Percentiles rank a stretch among this genome's conserved stretches.
These are phyloP conservation scores for Candida xyloterini DNA, from an alignment of 805 yeast genomes.

Conservation along the genomic window DNA sequence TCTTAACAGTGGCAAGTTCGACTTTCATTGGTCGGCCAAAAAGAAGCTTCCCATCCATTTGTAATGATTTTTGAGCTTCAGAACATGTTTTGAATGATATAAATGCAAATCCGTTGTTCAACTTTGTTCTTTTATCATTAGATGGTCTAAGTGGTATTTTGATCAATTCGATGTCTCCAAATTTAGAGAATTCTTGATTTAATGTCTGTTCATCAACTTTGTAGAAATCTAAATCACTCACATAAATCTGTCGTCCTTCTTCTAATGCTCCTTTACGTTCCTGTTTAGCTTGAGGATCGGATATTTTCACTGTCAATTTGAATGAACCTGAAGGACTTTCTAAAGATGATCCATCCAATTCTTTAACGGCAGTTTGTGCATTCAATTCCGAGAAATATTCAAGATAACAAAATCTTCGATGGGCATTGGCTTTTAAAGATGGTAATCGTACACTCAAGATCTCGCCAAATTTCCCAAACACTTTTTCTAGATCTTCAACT, in stretches of 20 bases:
- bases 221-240: constrained; percentile 50
- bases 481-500: constrained; percentile 34
- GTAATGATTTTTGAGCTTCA: constrained; percentile 47
- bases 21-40: constrained; percentile 50
- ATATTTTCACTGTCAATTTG: constrained; percentile 53
- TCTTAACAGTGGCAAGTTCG: constrained; percentile 38
- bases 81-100: constrained; percentile 42
- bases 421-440: constrained; percentile 48
- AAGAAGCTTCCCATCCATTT: constrained; percentile 39
- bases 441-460: constrained; percentile 61
- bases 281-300: constrained; percentile 50
- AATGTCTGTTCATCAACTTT: constrained; percentile 40
- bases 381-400: constrained; percentile 46
- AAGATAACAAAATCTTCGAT: constrained; percentile 71
- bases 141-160: constrained; percentile 42
- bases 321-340: constrained; percentile 33
- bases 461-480: constrained; percentile 41
- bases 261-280: constrained; percentile 44
- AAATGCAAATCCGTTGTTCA: constrained; percentile 67
- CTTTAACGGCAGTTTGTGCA: constrained; percentile 43
- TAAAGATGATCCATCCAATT: constrained; percentile 38
- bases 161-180: constrained; percentile 53
- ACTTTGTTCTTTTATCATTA: constrained; percentile 31
- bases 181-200: constrained; percentile 40
- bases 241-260: constrained; percentile 55